Evolutionary conservation across 108 stramenopile species (phyloP), one percentile per base, ranked within the genome.

Genomic region (Asterionellopsis glacialis): DNA sequence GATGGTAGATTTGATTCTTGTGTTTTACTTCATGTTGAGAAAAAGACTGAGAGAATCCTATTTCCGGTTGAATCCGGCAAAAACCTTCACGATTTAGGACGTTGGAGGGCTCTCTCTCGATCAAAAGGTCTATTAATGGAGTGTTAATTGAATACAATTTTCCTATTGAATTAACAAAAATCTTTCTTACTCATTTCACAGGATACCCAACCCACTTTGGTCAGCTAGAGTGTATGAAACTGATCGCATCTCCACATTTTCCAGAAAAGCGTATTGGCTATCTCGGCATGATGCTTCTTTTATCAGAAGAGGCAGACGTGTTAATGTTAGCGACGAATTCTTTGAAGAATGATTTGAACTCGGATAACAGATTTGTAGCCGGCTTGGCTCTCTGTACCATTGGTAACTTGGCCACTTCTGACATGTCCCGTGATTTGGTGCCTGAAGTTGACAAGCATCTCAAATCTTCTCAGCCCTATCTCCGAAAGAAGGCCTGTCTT

Each of bases 201-300:
- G 96, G 98, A 15, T 98, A 99, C 63, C 96, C 98, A 42, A 97
- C 95, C n/a, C 98, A 99, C 85, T 99, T 97, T 73, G 99, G 97
- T 49, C 99, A 99, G 69, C 87, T 99, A 69, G 99, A 98, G 77
- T 98, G 97, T 68, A 80, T 99, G 70, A 98, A 98, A 75, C 83
- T 99, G 19, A 96, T 95, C 41, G 97, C 99, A n/a, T 94, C 95
- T 4, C 95, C 94, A 16, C 86, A 92, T 60, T 99, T 97, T 58
- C 93, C 84, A 44, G 99, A 98, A 72, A 99, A 99, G 64, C 86
- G 99, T 53, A 96, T 98, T 59, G 98, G 99, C 13, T 95, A 91
- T 59, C 68, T 95, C 2, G 95, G 91, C 9, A 93, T 98, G 80
- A 95, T 96, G 84, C 85, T 99, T 52, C 85, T 99, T 51, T 85